Conservation (phyloP, 352 stramenopile species). For the Globisporangium lucens region DNA sequence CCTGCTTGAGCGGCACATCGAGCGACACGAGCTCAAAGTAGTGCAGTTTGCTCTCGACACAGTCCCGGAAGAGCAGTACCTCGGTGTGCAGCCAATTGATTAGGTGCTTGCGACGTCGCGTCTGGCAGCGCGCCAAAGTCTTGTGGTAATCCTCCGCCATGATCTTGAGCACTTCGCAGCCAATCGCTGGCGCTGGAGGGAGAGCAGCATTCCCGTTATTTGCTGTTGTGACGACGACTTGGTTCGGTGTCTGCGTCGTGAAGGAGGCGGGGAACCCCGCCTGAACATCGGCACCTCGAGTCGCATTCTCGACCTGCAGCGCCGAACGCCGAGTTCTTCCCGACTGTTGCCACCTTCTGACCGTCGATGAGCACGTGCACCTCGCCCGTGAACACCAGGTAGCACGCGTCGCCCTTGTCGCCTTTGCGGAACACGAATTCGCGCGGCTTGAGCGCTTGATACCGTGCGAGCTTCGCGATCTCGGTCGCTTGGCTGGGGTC, state of each 20-base stretch:
- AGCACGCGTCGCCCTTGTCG: slow-evolving; percentile 62
- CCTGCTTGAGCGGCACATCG: slow-evolving; percentile 56
- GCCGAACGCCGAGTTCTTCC: slow-evolving; percentile 61
- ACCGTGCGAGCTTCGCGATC: slow-evolving; percentile 63
- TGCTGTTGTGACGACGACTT: slow-evolving; percentile 2
- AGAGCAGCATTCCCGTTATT: slow-evolving; percentile 1
- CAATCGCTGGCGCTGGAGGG: slow-evolving; percentile 13
- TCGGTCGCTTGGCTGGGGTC: slow-evolving; percentile 66
- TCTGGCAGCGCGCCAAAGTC: slow-evolving; percentile 61
- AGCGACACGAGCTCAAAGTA: slow-evolving; percentile 80
- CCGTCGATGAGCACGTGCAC: slow-evolving; percentile 65
- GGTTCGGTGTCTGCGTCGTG: slow-evolving; percentile 3
- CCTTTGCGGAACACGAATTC: slow-evolving; percentile 65
- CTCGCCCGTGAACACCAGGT: slow-evolving; percentile 58
- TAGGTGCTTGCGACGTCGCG: slow-evolving; percentile 57
- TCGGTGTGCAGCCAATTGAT: slow-evolving; percentile 69
- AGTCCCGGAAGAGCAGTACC: slow-evolving; percentile 64
- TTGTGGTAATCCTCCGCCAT: slow-evolving; percentile 72
- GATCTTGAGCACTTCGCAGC: slow-evolving; percentile 64
- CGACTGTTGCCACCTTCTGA: slow-evolving; percentile 50
- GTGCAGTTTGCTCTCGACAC: slow-evolving; percentile 69
- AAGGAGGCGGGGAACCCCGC: slow-evolving; percentile 20
- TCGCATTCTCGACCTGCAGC: slow-evolving; percentile 70
- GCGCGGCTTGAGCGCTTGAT: slow-evolving; percentile 43
- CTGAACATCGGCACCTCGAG: slow-evolving; percentile 60